A percentile compares a stretch with the other conserved stretches of the same genome.
These are phyloP conservation scores for Aspergillus fumigatus DNA, from an alignment of 2,329 filamentous ascomycete genomes.

Conservation along the genomic window DNA sequence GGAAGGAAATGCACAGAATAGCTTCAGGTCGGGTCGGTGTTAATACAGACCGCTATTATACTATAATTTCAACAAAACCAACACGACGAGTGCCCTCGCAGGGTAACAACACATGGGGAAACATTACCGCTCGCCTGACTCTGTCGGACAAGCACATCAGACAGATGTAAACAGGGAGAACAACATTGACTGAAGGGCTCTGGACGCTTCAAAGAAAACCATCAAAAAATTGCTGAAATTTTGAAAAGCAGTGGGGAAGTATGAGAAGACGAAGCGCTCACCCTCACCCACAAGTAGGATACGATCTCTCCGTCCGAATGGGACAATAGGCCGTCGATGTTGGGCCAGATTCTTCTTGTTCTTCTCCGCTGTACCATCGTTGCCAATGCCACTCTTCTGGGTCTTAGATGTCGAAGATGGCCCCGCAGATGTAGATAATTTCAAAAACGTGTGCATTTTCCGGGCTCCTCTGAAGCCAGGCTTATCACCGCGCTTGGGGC, in stretches of 20 bases:
- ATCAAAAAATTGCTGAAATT: not conserved
- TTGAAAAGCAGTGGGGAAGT: constrained; percentile 4
- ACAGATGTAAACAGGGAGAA: not conserved
- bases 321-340: constrained; percentile 32
- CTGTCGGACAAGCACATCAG: not conserved
- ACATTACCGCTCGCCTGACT: not conserved
- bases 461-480: constrained; percentile 1
- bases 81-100: not conserved
- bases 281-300: constrained; percentile 44
- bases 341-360: constrained; percentile 12
- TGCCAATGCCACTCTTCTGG: constrained; percentile 2
- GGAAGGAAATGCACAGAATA: no score
- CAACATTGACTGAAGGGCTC: not conserved
- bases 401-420: not conserved
- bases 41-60: not conserved
- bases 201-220: constrained; percentile 3
- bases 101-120: not conserved
- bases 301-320: constrained; percentile 39
- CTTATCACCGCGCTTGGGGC: not conserved
- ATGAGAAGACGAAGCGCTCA: constrained; percentile 21
- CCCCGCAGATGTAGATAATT: constrained; percentile 18
- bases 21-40: not conserved
- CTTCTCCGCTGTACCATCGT: constrained; percentile 3
- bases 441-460: constrained; percentile 27
- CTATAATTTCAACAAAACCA: not conserved